Base-by-base conservation (phyloP, 371 early-diverging fungal species). In the Blakeslea trispora region DNA sequence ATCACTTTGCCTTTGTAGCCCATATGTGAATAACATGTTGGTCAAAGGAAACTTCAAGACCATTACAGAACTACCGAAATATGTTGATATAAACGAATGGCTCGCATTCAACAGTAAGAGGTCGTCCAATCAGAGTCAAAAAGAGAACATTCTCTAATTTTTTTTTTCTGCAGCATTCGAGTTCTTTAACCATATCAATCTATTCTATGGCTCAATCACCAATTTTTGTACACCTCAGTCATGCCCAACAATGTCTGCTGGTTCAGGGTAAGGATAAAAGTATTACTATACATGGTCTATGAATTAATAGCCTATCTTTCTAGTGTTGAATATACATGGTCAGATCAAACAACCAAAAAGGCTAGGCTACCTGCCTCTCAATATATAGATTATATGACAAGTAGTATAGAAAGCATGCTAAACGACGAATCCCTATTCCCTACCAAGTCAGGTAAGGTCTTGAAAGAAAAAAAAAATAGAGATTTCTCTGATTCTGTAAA, bases 51-150 rank as follows among this genome's bases (percentile, higher is more conserved):
- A 88, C 69, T 90, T 96, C 59, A 86, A 88, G 63, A 91, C 90
- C 43, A 90, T 96, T 42, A 89, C 91, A 15, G 88, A 85, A 40
- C 77, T 93, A 52, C 98, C 98, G 31, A 87, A 88, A 66, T 91
- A 92, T 69, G 91, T 96, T 11, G 95, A 98, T 65, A 63, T 75
- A 22, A 92, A 95, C 68, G 98, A 98, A 76, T 98, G 98, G 98
- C 84, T 89, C n/a, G 93, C 95, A 1, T 87, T 89, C 61, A 95
- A 93, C 74, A 91, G 91, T 91, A 83, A 62, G 69, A 44, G n/a
- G 3, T 37, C 9, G 23, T 10, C 4, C 17, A 6, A 44, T 21
- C 13, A 18, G 43, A 28, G 7, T 7, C 28, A 28, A 39, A 13
- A 18, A 46, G 10, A 40, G 19, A 11, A 11, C 24, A 39, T n/a